Evolutionary conservation across 148 eudicot species (phyloP).

Genomic region (Amaranthus cruentus): DNA sequence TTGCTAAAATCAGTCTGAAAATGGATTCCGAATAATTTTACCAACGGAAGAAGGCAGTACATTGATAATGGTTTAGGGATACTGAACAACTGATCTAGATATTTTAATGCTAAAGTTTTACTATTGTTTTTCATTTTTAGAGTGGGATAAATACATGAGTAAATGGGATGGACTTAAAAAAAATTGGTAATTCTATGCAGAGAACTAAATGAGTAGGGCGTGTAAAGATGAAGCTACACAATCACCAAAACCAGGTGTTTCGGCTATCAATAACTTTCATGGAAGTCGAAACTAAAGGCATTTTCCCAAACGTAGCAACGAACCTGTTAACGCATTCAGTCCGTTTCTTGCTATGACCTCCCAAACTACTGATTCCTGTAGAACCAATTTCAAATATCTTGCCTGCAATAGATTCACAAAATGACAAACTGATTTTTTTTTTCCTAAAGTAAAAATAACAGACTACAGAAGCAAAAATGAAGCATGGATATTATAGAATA

Average conservation of each 20-base stretch:
- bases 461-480: background rate
- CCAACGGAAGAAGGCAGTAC: background rate
- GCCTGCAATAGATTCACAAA: slow-evolving; percentile 37
- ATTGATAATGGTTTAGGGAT: background rate
- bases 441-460: background rate
- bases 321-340: slow-evolving; percentile 63
- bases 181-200: slow-evolving; percentile 13
- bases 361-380: slow-evolving; percentile 86
- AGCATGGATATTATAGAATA: background rate
- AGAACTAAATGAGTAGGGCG: slow-evolving; percentile 3
- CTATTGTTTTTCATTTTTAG: background rate
- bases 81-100: background rate
- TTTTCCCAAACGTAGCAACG: slow-evolving; percentile 52
- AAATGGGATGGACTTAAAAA: slow-evolving; percentile 14
- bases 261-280: slow-evolving; percentile 76
- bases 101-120: background rate
- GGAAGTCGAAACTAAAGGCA: slow-evolving; percentile 78
- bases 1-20: slow-evolving; percentile 7
- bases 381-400: slow-evolving; percentile 82
- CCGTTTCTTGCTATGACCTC: slow-evolving; percentile 69
- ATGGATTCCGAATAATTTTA: background rate
- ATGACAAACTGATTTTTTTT: background rate
- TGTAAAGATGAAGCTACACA: slow-evolving; percentile 1
- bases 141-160: slow-evolving; percentile 5
- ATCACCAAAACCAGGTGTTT: slow-evolving; percentile 77